A percentile compares a stretch with the other conserved stretches of the same genome.
phyloP scores from a whole-genome alignment of 2,329 filamentous ascomycete species.

The Hawksworthiomyces lignivorus region DNA sequence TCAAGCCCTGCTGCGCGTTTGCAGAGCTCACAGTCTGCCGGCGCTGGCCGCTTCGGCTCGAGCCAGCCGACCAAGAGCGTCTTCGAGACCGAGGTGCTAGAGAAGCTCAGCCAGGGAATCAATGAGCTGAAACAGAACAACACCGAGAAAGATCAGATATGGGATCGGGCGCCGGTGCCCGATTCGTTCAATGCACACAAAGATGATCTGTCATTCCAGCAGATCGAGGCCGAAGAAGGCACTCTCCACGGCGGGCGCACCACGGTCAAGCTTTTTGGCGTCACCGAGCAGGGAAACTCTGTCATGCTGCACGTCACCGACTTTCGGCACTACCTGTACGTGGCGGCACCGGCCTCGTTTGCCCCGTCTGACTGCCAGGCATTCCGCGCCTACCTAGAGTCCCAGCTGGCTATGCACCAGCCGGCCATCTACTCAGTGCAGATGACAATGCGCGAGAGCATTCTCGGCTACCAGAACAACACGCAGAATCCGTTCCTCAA shows the following conservation, averaged over 20 bases:
- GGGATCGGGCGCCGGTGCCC: slow-evolving; percentile 56
- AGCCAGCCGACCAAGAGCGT: slow-evolving; percentile 73
- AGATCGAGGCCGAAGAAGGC: slow-evolving; percentile 92
- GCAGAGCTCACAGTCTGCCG: slow-evolving; percentile 56
- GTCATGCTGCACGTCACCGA: slow-evolving; percentile 91
- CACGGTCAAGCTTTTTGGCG: slow-evolving; percentile 86
- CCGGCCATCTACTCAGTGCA: slow-evolving; percentile 72
- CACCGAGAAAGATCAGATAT: slow-evolving; percentile 87
- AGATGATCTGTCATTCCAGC: slow-evolving; percentile 79
- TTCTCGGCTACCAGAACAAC: slow-evolving; percentile 93
- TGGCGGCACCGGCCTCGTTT: slow-evolving; percentile 80
- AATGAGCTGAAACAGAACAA: slow-evolving; percentile 77
- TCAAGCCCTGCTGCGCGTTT: slow-evolving; percentile 50
- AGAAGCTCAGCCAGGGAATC: slow-evolving; percentile 94
- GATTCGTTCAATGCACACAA: slow-evolving; percentile 45
- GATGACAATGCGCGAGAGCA: slow-evolving; percentile 78
- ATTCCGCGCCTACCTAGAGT: slow-evolving; percentile 76
- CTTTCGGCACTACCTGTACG: slow-evolving; percentile 93
- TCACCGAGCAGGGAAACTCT: slow-evolving; percentile 77
- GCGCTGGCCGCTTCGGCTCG: slow-evolving; percentile 58
- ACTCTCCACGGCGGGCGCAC: slow-evolving; percentile 66
- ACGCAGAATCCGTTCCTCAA: slow-evolving; percentile 87
- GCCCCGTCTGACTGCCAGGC: slow-evolving; percentile 66
- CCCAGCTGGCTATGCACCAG: slow-evolving; percentile 60
- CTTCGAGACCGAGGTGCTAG: slow-evolving; percentile 89